A percentile compares a stretch with the other conserved stretches of the same genome.
These are phyloP conservation scores for Hypoxylon rickii DNA, from an alignment of 495 filamentous ascomycete species.

Conservation along the genomic window DNA sequence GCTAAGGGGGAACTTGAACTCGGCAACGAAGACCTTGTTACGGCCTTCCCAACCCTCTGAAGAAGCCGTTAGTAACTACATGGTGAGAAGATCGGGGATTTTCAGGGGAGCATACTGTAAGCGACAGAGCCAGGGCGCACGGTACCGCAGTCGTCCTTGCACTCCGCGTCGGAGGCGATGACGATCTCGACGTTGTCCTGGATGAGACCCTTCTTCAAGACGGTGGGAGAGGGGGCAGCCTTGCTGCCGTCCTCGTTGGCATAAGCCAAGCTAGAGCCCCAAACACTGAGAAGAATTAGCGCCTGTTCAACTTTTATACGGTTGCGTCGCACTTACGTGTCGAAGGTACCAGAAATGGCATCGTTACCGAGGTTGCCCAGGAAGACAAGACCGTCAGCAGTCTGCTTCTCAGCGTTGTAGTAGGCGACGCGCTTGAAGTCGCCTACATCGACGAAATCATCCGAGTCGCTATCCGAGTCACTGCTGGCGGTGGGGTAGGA, in stretches of 20 bases:
- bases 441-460: slow-evolving; percentile 26
- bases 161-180: slow-evolving; percentile 62
- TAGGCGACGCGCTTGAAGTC: slow-evolving; percentile 53
- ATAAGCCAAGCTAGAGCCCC: slow-evolving; percentile 68
- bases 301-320: not conserved
- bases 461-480: no score
- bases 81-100: not conserved
- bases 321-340: slow-evolving; percentile 49
- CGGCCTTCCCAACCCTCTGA: slow-evolving; percentile 68
- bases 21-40: slow-evolving; percentile 66
- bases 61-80: slow-evolving; percentile 14
- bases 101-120: slow-evolving; percentile 55
- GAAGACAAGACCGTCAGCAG: slow-evolving; percentile 64
- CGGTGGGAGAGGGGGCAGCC: slow-evolving; percentile 53
- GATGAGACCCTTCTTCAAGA: slow-evolving; percentile 55
- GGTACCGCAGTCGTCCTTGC: slow-evolving; percentile 62
- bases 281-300: slow-evolving; percentile 44
- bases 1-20: slow-evolving; percentile 70
- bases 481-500: not conserved
- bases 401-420: slow-evolving; percentile 56
- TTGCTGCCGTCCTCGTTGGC: slow-evolving; percentile 53
- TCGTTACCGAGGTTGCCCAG: slow-evolving; percentile 66
- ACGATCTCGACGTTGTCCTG: slow-evolving; percentile 64
- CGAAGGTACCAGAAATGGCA: slow-evolving; percentile 59
- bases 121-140: slow-evolving; percentile 60